Conservation (phyloP, 768 basidiomycete genomes). For the Crepidotus variabilis region DNA sequence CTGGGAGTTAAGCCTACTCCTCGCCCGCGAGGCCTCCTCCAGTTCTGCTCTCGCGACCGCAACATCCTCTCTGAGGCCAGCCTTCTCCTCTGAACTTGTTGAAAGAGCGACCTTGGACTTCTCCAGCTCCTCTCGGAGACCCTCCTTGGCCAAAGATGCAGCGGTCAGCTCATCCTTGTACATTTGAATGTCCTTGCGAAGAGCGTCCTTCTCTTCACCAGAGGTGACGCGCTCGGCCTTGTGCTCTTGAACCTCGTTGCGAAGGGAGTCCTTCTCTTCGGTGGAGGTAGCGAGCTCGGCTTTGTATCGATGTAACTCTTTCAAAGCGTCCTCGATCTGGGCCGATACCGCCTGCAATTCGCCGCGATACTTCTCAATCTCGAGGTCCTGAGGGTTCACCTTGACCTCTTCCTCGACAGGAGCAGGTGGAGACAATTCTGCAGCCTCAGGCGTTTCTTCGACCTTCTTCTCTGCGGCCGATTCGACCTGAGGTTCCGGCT, state of each 20-base stretch:
- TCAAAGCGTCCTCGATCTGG: constrained; percentile 1
- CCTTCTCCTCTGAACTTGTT: neutral
- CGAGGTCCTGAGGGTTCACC: neutral
- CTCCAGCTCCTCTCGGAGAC: neutral
- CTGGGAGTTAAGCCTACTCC: constrained; percentile 1
- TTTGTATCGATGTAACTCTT: neutral
- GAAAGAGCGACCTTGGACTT: neutral
- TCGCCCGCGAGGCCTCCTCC: constrained; percentile 2
- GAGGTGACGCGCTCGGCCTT: neutral
- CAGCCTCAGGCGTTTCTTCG: neutral
- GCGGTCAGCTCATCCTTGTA: neutral
- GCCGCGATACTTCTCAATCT: neutral
- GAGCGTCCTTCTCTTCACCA: neutral
- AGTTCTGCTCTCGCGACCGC: constrained; percentile 6
- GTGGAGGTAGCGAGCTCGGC: neutral
- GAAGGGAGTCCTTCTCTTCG: neutral
- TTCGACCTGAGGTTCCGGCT: neutral
- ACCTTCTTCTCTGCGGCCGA: neutral
- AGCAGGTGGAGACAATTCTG: neutral
- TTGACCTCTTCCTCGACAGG: neutral
- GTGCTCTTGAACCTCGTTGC: neutral
- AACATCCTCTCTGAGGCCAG: neutral
- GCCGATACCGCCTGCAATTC: neutral
- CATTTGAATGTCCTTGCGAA: neutral
- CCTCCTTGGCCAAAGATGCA: neutral